These are phyloP conservation scores for Zizania latifolia DNA, from an alignment of 176 grass and related monocot species.

Conservation along the genomic window DNA sequence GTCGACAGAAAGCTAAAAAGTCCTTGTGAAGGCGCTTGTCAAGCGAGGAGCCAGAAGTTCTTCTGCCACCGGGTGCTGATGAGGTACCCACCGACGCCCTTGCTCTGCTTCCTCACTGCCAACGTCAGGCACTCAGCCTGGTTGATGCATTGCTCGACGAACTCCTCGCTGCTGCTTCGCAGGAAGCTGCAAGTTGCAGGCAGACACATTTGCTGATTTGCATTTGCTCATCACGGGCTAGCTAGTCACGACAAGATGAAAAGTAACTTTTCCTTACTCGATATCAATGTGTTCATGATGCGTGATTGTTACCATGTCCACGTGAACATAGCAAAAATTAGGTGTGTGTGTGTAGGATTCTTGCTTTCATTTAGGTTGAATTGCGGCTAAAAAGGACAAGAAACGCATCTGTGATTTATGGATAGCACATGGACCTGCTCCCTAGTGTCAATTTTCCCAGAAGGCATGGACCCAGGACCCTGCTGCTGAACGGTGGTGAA, in stretches of 20 bases:
- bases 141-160: conserved; percentile 86
- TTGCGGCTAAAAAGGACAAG: conserved; percentile 18
- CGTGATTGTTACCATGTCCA: background rate
- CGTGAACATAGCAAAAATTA: background rate
- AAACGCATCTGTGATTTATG: conserved; percentile 35
- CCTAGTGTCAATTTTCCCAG: background rate
- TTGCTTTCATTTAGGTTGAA: conserved; percentile 30
- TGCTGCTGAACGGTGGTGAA: conserved; percentile 11
- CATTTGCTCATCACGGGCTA: background rate
- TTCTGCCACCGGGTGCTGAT: conserved; percentile 91
- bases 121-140: conserved; percentile 79
- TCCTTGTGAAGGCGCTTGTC: background rate
- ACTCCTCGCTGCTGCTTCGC: conserved; percentile 67
- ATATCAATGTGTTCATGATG: background rate
- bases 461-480: conserved; percentile 46
- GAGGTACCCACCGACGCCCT: conserved; percentile 75
- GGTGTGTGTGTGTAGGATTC: background rate
- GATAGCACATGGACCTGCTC: conserved; percentile 30
- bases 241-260: background rate
- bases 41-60: conserved; percentile 94
- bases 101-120: conserved; percentile 80
- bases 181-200: conserved; percentile 39
- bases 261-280: background rate
- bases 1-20: background rate
- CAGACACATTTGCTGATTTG: background rate